Conservation (phyloP, 2,329 filamentous ascomycete genomes). For the Microcera coccophila region DNA sequence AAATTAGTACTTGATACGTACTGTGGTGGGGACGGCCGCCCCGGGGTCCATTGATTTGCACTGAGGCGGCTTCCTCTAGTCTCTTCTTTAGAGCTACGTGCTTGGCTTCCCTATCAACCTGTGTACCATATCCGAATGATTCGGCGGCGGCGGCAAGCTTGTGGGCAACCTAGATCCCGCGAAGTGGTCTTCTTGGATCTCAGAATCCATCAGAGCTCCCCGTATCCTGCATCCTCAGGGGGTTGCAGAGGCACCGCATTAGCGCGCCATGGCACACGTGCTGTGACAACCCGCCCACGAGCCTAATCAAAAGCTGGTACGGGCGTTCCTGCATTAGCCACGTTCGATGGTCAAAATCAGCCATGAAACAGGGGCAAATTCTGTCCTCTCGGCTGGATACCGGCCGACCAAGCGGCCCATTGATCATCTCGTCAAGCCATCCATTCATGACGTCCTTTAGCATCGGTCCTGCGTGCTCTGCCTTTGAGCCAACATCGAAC, state of each 20-base stretch:
- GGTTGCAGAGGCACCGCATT: constrained; percentile 15
- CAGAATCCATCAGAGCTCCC: constrained; percentile 26
- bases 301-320: constrained; percentile 23
- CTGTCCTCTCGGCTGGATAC: constrained; percentile 16
- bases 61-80: constrained; percentile 8
- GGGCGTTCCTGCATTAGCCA: constrained; percentile 31
- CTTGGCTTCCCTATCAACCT: constrained; percentile 12
- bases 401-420: constrained; percentile 12
- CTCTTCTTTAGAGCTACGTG: constrained; percentile 4
- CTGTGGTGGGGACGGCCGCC: constrained; percentile 12
- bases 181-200: constrained; percentile 17
- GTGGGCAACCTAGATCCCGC: constrained; percentile 12
- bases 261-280: constrained; percentile 19
- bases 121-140: constrained; percentile 17
- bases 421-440: constrained; percentile 12
- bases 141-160: constrained; percentile 1
- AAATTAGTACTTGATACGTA: constrained; percentile 3
- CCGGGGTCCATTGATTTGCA: constrained; percentile 7
- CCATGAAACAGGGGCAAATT: constrained; percentile 28
- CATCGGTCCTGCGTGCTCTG: constrained; percentile 5
- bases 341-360: constrained; percentile 20
- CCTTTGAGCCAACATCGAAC: constrained; percentile 7
- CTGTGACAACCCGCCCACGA: constrained; percentile 25
- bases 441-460: constrained; percentile 9
- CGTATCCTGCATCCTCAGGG: constrained; percentile 23